phyloP scores from a whole-genome alignment of 1,139 yeast genomes.

The Hyphopichia burtonii region DNA sequence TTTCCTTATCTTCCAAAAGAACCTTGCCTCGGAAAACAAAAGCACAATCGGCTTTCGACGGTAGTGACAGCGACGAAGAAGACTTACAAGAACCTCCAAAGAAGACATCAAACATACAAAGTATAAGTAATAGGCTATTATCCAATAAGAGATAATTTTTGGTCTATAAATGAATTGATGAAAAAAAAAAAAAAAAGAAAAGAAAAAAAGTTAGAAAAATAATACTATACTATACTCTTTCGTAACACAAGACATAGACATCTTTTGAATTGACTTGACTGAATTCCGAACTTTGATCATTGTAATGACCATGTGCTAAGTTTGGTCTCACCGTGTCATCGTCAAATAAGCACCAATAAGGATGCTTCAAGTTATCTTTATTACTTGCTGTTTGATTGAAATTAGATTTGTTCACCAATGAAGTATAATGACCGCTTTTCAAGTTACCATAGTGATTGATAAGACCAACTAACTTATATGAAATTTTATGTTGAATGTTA shows the following conservation, averaged over 20 bases:
- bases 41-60: conserved; percentile 8
- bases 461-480: conserved; percentile 57
- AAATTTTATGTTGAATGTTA: conserved; percentile 35
- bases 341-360: conserved; percentile 69
- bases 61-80: conserved; percentile 9
- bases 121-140: conserved; percentile 5
- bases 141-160: conserved; percentile 2
- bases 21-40: conserved; percentile 2
- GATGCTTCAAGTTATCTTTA: conserved; percentile 24
- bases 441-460: conserved; percentile 72
- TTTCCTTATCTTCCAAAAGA: conserved; percentile 5
- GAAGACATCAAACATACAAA: conserved; percentile 4
- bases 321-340: conserved; percentile 59
- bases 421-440: conserved; percentile 73
- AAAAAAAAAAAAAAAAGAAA: background rate
- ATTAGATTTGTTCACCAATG: conserved; percentile 56
- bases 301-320: conserved; percentile 45
- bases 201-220: too few species aligned
- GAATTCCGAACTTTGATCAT: conserved; percentile 28
- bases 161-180: background rate
- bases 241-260: conserved; percentile 74
- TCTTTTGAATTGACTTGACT: conserved; percentile 52
- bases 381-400: conserved; percentile 22
- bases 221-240: conserved; percentile 37
- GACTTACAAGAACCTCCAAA: background rate